Evolutionary conservation across 2,329 filamentous ascomycete genomes (phyloP).

Genomic region (Chaetomiaceae sp.): DNA sequence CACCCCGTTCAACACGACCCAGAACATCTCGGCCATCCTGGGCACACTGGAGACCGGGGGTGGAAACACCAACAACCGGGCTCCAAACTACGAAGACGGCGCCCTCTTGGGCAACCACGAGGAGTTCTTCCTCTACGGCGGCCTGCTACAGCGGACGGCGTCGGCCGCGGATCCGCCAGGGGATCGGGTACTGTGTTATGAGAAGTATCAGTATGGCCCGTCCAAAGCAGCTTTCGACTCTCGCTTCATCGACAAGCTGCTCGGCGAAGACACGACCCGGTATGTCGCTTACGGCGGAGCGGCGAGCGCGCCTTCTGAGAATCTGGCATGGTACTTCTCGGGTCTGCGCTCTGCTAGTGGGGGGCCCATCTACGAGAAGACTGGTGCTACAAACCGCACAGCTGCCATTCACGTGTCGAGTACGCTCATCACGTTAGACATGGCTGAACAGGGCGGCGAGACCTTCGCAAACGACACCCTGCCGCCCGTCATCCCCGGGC

Average conservation of each 20-base stretch:
- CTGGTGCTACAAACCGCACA: slow-evolving; percentile 28
- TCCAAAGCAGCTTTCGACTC: slow-evolving; percentile 38
- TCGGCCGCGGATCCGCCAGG: slow-evolving; percentile 37
- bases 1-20: slow-evolving; percentile 47
- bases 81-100: slow-evolving; percentile 58
- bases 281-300: slow-evolving; percentile 63
- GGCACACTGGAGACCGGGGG: slow-evolving; percentile 44
- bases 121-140: slow-evolving; percentile 62
- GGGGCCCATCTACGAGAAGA: slow-evolving; percentile 43
- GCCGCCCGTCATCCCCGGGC: slow-evolving; percentile 44
- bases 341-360: slow-evolving; percentile 51
- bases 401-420: slow-evolving; percentile 47
- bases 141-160: slow-evolving; percentile 39
- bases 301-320: slow-evolving; percentile 63
- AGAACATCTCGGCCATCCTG: slow-evolving; percentile 53
- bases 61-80: slow-evolving; percentile 45
- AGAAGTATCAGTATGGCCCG: slow-evolving; percentile 49
- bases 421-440: slow-evolving; percentile 58
- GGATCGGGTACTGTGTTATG: slow-evolving; percentile 47
- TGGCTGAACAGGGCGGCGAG: slow-evolving; percentile 46
- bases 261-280: slow-evolving; percentile 48
- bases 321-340: slow-evolving; percentile 67
- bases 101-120: slow-evolving; percentile 61
- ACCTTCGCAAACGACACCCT: slow-evolving; percentile 57
- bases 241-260: slow-evolving; percentile 40